Conservation (phyloP, 345 rosid genomes). For the Syzygium grande region DNA sequence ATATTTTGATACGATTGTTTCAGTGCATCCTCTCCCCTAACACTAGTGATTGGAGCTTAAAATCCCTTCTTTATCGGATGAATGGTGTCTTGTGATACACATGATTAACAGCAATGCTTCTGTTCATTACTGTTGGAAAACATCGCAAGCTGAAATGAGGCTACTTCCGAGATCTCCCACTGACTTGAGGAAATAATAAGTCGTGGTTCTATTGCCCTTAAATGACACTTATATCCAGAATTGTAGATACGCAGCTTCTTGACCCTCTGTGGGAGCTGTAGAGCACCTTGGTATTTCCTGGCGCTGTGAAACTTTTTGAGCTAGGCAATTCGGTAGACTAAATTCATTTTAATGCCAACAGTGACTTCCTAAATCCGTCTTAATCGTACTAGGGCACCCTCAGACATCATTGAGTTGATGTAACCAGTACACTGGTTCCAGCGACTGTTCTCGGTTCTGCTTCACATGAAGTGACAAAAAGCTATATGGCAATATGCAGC, state of each 20-base stretch:
- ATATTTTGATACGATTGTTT: not conserved
- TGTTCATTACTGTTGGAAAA: not conserved
- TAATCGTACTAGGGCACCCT: not conserved
- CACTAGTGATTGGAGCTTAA: not conserved
- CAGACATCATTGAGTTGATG: not conserved
- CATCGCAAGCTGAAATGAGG: not conserved
- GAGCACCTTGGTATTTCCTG: not conserved
- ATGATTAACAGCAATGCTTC: not conserved
- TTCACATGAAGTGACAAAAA: not conserved
- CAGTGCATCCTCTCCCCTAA: not conserved
- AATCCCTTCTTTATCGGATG: not conserved
- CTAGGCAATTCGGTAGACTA: not conserved
- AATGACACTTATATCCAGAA: not conserved
- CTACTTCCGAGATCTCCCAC: not conserved
- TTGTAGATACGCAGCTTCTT: not conserved
- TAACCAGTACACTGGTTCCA: not conserved
- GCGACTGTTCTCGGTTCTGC: not conserved
- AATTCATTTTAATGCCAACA: not conserved
- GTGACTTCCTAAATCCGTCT: not conserved
- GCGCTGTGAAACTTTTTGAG: not conserved
- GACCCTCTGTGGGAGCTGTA: not conserved
- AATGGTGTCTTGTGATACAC: not conserved
- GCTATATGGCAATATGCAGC: not conserved
- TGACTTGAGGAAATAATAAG: not conserved
- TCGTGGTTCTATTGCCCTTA: not conserved